Base-by-base conservation (phyloP, 73 alveolate species). In the Paramecium tetraurelia region DNA sequence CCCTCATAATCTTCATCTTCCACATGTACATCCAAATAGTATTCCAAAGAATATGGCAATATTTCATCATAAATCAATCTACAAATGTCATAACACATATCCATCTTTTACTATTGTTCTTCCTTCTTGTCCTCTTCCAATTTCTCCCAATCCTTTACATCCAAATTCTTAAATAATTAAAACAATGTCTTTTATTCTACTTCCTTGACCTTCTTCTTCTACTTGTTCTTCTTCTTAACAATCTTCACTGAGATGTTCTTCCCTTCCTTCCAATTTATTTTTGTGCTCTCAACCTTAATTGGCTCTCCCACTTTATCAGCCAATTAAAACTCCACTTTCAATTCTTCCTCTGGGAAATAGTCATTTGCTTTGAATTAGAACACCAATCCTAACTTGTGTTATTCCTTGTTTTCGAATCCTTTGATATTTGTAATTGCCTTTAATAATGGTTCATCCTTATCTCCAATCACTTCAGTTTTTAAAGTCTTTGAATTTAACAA, bases 11-110 rank as follows among this genome's bases (percentile, higher is more conserved):
- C 90, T 8, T 80, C 70, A 80, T 80, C 90, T 80, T 80, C 90
- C 3, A 80, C 90, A 80, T 80, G 90, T 31, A 80, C 90, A 80
- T 80, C 90, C 35, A 80, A 80, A 80, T 18, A 80, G 18, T 80
- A 80, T 80, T 80, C 90, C 24, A 80, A 27, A 46, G 76, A 43
- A 22, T 80, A 80, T 20, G 90, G 90, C 14, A 80, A 27, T 44
- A 80, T 35, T 48, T 80, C 90, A 80, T 80, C 90, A 46, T 80
- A 46, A 24, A 80, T 80, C 58, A 80, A 27, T 80, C 90, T 80
- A 20, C 63, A 33, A 80, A 80, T 80, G 46, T 80, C 90, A 46
- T 31, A 80, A 31, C 63, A 43, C 76, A 80, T 80, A 44, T 80
- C 90, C 90, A 80, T 41, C 14, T 80, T 80, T 3, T 9, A 20